Evolutionary conservation across 192 early-diverging fungal species (phyloP), one percentile per base, ranked within the genome.

Genomic region (Coemansia sp.): DNA sequence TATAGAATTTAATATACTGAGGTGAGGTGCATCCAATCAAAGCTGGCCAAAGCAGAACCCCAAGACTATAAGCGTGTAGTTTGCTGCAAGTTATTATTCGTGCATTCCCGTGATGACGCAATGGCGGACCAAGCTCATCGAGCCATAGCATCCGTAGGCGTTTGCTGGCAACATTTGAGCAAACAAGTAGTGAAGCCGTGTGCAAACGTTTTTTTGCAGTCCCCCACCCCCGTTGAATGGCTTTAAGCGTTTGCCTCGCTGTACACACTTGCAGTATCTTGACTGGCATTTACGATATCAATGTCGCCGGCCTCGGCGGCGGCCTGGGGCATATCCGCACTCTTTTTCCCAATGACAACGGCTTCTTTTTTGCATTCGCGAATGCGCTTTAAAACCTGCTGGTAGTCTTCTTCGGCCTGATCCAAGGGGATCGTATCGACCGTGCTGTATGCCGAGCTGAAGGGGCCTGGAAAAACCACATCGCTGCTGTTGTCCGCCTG

Each of bases 371-470:
- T 58, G 13, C 41, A 34, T 35, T 68, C 52, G 22, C 65, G 60
- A 14, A 74, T 63, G n/a, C 53, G 39, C 11, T 38, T 38, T 11
- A 74, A 51, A n/a, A 60, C 71, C 11, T 59, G 46, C 11, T 37
- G 56, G 14, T 67, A 74, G 47, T 74, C 71, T 6, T 63, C 71
- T 18, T 63, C 64, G 0, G 71, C 71, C n/a, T 67, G 64, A 9
- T 74, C 71, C 30, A 74, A 39, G 6, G 71, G 54, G 15, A 67
- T 63, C 7, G 71, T 68, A 41, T 63, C 71, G 5, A 57, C 60
- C 11, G 71, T 74, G 37, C 71, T 63, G 23, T 67, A 74, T 3
- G 60, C 38, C 8, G 71, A 55, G 39, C 53, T 60, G 26, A 74
- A 74, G 9, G 64, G 64, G 4, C 56, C 56, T 2, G 64, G 60